Conservation (phyloP, 83 land plant species). For the Picea abies region DNA sequence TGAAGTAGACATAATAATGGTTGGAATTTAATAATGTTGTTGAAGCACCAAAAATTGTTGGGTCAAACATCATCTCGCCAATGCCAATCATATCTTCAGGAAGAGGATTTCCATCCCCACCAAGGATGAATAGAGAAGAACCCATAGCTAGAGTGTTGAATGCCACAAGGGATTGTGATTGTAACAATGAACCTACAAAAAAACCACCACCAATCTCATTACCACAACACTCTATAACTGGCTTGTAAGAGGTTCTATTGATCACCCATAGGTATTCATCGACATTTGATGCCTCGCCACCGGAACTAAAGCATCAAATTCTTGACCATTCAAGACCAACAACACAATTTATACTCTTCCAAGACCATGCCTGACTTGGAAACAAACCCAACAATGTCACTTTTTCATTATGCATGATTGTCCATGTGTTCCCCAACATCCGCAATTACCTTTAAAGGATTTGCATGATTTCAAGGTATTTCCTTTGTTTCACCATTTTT, state of each 20-base stretch:
- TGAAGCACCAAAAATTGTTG: too few relatives aligned
- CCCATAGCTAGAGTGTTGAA: constrained; percentile 98
- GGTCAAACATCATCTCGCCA: too few relatives aligned
- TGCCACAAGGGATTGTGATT: constrained; percentile 79
- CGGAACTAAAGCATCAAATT: constrained; percentile 86
- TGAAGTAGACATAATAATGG: too few relatives aligned
- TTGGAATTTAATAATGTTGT: too few relatives aligned
- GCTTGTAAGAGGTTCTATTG: constrained; percentile 88
- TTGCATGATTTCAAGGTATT: constrained; percentile 91
- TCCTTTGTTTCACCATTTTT: constrained; percentile 87
- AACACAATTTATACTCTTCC: constrained; percentile 71
- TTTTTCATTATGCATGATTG: constrained; percentile 83
- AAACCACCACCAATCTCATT: constrained; percentile 96
- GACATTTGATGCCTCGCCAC: constrained; percentile 92
- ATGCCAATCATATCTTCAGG: too few relatives aligned
- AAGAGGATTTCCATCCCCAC: constrained; percentile 66
- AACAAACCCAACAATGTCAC: constrained; percentile 95
- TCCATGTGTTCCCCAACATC: constrained; percentile 99
- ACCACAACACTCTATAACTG: constrained; percentile 95
- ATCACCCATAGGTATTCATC: constrained; percentile 97
- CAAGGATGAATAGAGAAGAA: constrained; percentile 78
- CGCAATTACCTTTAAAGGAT: constrained; percentile 93
- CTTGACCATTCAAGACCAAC: constrained; percentile 80
- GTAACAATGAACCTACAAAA: constrained; percentile 82
- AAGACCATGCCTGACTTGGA: constrained; percentile 86